These are phyloP conservation scores for Eimeria sp. DNA, from an alignment of 169 alveolate genomes.

Conservation along the genomic window DNA sequence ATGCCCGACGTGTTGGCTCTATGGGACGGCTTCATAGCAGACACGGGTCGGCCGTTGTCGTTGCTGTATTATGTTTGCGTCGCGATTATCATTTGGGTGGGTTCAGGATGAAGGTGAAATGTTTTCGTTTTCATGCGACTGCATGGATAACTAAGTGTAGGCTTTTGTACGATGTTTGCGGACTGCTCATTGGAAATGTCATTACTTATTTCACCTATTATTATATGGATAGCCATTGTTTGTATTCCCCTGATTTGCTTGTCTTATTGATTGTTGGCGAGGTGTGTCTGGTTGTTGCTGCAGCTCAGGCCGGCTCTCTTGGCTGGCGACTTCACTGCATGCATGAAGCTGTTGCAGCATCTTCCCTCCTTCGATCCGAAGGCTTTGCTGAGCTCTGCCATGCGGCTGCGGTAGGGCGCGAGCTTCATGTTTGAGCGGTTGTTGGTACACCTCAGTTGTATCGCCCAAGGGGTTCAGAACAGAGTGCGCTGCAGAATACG, in stretches of 20 bases:
- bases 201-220: too few species aligned
- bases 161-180: too few species aligned
- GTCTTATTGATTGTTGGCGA: background rate
- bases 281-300: slow-evolving; percentile 10
- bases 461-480: background rate
- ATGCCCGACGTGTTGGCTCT: slow-evolving; percentile 81
- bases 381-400: slow-evolving; percentile 74
- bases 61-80: slow-evolving; percentile 82
- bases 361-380: slow-evolving; percentile 83
- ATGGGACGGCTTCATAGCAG: slow-evolving; percentile 83
- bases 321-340: slow-evolving; percentile 82
- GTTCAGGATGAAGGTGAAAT: background rate
- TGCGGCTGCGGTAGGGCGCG: slow-evolving; percentile 51
- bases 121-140: background rate
- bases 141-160: too few species aligned
- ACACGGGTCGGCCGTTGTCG: slow-evolving; percentile 70
- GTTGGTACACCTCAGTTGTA: background rate
- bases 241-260: background rate
- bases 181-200: too few species aligned
- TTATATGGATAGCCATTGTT: too few species aligned
- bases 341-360: slow-evolving; percentile 83
- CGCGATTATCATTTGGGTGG: slow-evolving; percentile 77
- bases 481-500: background rate
- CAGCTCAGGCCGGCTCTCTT: slow-evolving; percentile 80
- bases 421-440: background rate